Percentiles rank a stretch among this genome's conserved stretches.
phyloP scores from a whole-genome alignment of 2,329 filamentous ascomycete genomes.

The Blumeria hordei region DNA sequence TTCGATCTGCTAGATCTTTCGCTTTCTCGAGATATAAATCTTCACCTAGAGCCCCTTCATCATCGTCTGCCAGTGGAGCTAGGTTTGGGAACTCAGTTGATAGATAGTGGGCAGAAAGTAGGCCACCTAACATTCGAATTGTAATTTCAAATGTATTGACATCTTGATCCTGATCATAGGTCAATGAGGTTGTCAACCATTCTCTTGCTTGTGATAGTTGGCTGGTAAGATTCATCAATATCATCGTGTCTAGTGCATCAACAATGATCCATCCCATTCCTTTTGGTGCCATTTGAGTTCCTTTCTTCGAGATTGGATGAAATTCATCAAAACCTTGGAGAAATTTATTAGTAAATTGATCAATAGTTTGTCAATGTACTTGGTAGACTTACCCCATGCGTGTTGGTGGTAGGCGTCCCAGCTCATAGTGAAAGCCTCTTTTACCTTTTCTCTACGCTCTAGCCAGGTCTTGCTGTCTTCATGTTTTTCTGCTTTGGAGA shows the following conservation, averaged over 20 bases:
- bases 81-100: constrained; percentile 61
- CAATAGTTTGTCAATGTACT: neutral
- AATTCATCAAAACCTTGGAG: constrained; percentile 56
- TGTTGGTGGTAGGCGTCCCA: constrained; percentile 86
- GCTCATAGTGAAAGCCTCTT: constrained; percentile 71
- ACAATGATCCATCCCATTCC: constrained; percentile 97
- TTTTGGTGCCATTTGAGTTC: constrained; percentile 62
- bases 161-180: constrained; percentile 80
- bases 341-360: constrained; percentile 13
- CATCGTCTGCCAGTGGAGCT: constrained; percentile 48
- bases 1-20: constrained; percentile 67
- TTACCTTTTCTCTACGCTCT: constrained; percentile 53
- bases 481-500: constrained; percentile 23
- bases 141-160: constrained; percentile 97
- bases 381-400: constrained; percentile 49
- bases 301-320: constrained; percentile 56
- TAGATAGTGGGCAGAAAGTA: constrained; percentile 87
- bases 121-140: constrained; percentile 84
- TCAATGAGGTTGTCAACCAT: constrained; percentile 62
- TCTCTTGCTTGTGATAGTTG: constrained; percentile 64
- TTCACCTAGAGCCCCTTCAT: constrained; percentile 50
- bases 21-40: constrained; percentile 94
- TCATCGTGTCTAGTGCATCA: constrained; percentile 85
- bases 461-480: constrained; percentile 41
- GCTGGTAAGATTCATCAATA: constrained; percentile 89